Evolutionary conservation across 495 filamentous ascomycete genomes (phyloP).

Genomic region (Aspergillus ostianus): DNA sequence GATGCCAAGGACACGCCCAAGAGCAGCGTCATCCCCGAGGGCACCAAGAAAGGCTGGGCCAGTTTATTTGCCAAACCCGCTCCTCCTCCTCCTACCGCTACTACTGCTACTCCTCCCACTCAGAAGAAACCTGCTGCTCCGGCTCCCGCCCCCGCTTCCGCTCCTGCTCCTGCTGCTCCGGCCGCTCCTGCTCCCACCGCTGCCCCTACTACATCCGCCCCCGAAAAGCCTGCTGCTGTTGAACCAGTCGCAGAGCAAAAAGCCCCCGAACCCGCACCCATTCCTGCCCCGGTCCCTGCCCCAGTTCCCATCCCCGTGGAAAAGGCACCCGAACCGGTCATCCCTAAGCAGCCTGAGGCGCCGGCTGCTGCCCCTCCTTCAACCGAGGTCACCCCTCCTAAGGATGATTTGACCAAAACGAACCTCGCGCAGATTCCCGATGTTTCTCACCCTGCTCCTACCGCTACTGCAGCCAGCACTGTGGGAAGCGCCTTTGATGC

Average conservation of each 20-base stretch:
- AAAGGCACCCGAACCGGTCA: slow-evolving; percentile 30
- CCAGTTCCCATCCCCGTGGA: slow-evolving; percentile 28
- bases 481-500: slow-evolving; percentile 79
- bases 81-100: slow-evolving; percentile 33
- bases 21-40: slow-evolving; percentile 44
- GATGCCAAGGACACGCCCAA: slow-evolving; percentile 25
- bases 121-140: slow-evolving; percentile 37
- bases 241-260: slow-evolving; percentile 15
- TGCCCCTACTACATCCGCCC: slow-evolving; percentile 54
- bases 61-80: slow-evolving; percentile 57
- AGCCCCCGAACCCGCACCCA: slow-evolving; percentile 11
- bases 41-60: slow-evolving; percentile 61
- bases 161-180: slow-evolving; percentile 25
- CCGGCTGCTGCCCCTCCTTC: slow-evolving; percentile 48
- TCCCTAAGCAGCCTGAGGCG: slow-evolving; percentile 21
- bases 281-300: slow-evolving; percentile 19
- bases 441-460: slow-evolving; percentile 67
- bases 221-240: slow-evolving; percentile 23
- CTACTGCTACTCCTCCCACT: slow-evolving; percentile 35
- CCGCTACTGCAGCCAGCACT: slow-evolving; percentile 87
- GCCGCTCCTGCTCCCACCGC: slow-evolving; percentile 75
- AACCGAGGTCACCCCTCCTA: slow-evolving; percentile 60
- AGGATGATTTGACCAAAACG: slow-evolving; percentile 81
- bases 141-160: slow-evolving; percentile 27
- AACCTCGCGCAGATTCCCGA: slow-evolving; percentile 91